Percentiles rank a stretch among this genome's conserved stretches.
phyloP scores from a whole-genome alignment of 2,329 filamentous ascomycete species.

The Pseudogymnoascus sp. region DNA sequence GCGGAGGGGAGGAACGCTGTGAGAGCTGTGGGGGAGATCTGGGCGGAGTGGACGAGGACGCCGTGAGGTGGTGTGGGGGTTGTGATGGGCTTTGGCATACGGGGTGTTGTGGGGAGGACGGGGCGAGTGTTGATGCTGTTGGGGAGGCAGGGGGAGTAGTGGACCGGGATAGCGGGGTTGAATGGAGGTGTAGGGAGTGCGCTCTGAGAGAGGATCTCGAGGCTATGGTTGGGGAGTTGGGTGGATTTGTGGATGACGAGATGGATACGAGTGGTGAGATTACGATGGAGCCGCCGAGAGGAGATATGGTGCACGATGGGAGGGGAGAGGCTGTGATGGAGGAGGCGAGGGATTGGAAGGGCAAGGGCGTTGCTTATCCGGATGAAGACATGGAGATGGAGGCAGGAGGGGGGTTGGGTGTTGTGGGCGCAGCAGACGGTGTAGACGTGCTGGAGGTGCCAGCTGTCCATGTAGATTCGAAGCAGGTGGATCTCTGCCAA shows the following conservation, averaged over 20 bases:
- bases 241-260: neutral
- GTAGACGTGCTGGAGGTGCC: neutral
- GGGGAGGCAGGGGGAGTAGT: neutral
- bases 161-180: neutral
- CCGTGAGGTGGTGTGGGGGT: neutral
- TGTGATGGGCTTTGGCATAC: constrained; percentile 6
- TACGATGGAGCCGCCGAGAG: neutral
- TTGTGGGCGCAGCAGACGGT: neutral
- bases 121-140: neutral
- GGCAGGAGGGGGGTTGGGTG: neutral
- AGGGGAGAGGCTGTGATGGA: constrained; percentile 15
- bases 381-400: neutral
- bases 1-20: neutral
- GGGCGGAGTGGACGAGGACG: constrained; percentile 11
- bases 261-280: neutral
- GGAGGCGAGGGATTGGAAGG: constrained; percentile 16
- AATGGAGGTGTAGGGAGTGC: constrained; percentile 11
- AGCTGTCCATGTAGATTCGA: neutral
- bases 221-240: constrained; percentile 1
- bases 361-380: neutral
- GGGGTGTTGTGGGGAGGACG: neutral
- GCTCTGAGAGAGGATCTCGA: neutral
- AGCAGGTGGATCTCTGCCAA: neutral
- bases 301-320: constrained; percentile 14
- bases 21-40: constrained; percentile 6